These are phyloP conservation scores for Pestalotiopsis sp. DNA, from an alignment of 2,329 filamentous ascomycete genomes.

Conservation along the genomic window DNA sequence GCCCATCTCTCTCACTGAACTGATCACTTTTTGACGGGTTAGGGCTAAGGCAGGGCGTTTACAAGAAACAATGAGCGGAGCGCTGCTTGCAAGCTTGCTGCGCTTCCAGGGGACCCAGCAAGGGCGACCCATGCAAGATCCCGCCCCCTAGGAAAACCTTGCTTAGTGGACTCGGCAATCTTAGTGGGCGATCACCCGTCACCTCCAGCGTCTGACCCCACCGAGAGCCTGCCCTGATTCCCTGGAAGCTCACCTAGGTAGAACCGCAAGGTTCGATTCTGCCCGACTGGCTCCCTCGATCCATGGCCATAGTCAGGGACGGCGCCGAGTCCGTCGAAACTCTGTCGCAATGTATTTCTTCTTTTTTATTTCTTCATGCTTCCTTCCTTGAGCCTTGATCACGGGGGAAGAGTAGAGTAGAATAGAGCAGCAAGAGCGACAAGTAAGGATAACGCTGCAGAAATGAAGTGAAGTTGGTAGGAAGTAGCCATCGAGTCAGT, in stretches of 20 bases:
- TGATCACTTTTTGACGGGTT: background rate
- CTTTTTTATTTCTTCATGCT: background rate
- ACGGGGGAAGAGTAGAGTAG: background rate
- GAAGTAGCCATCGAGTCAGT: background rate
- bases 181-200: constrained; percentile 8
- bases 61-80: background rate
- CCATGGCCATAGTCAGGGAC: background rate
- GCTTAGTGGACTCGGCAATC: constrained; percentile 9
- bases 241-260: background rate
- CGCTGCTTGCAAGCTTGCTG: background rate
- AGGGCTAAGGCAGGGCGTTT: background rate
- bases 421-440: background rate
- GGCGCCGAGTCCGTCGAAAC: background rate
- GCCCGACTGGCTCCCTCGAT: background rate
- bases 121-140: constrained; percentile 6
- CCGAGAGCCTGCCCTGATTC: background rate
- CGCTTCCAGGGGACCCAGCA: background rate
- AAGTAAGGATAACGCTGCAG: no score
- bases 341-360: background rate
- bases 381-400: background rate
- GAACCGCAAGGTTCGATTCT: constrained; percentile 1
- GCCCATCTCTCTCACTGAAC: no score
- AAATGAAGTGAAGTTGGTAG: background rate
- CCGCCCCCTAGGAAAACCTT: constrained; percentile 6
- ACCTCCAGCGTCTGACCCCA: constrained; percentile 1